Conservation (phyloP, 768 basidiomycete genomes). For the Termitomyces sp. region DNA sequence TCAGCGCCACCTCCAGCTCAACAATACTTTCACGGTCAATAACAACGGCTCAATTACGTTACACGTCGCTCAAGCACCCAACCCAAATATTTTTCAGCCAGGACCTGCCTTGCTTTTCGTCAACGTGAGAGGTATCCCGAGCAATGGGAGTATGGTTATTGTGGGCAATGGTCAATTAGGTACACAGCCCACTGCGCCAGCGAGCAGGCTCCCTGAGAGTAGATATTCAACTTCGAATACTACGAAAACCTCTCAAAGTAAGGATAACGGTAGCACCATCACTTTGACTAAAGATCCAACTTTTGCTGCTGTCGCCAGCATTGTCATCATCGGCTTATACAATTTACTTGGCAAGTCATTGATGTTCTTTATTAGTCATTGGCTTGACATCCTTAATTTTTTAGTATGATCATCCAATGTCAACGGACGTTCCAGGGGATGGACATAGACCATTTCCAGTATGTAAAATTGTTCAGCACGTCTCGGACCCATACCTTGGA, state of each 20-base stretch:
- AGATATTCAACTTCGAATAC: slow-evolving; percentile 2
- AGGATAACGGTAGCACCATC: background rate
- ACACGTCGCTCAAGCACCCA: slow-evolving; percentile 78
- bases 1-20: slow-evolving; percentile 73
- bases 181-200: slow-evolving; percentile 48
- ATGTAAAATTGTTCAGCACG: background rate
- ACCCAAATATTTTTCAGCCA: slow-evolving; percentile 81
- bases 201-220: slow-evolving; percentile 16
- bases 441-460: background rate
- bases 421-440: too few species aligned
- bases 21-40: slow-evolving; percentile 80
- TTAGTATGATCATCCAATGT: too few species aligned
- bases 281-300: background rate
- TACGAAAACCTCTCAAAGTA: background rate
- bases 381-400: background rate
- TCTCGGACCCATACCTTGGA: background rate
- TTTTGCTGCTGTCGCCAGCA: background rate
- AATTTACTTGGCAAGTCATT: background rate
- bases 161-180: slow-evolving; percentile 77
- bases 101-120: slow-evolving; percentile 84
- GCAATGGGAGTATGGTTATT: slow-evolving; percentile 69
- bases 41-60: slow-evolving; percentile 70
- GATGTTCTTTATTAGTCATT: background rate
- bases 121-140: slow-evolving; percentile 79
- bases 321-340: background rate